phyloP scores from a whole-genome alignment of 306 rosid genomes.

The Adenanthera pavonina region DNA sequence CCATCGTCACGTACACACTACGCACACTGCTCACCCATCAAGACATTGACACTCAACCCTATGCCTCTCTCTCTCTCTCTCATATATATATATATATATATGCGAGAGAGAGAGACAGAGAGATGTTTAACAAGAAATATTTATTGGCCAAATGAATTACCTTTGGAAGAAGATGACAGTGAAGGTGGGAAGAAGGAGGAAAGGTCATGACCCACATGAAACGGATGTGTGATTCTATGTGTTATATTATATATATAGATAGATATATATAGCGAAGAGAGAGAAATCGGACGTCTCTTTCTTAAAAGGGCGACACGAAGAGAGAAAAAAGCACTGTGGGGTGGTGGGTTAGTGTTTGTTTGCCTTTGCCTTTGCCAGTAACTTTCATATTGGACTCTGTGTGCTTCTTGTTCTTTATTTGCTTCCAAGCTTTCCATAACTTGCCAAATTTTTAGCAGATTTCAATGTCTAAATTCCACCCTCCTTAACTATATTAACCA shows the following conservation, averaged over 20 bases:
- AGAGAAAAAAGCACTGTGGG: conserved; percentile 37
- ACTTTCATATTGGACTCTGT: neutral
- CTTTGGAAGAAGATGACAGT: conserved; percentile 1
- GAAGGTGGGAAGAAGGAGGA: conserved; percentile 44
- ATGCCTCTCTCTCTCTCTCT: neutral
- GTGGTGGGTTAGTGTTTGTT: conserved; percentile 55
- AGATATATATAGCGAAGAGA: conserved; percentile 33
- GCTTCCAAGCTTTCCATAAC: neutral
- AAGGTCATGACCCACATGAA: conserved; percentile 60
- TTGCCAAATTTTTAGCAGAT: neutral
- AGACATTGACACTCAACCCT: conserved; percentile 61
- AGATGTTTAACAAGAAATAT: conserved; percentile 33
- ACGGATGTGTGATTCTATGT: conserved; percentile 73
- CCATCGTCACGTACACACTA: conserved; percentile 66
- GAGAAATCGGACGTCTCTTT: conserved; percentile 49
- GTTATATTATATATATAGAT: neutral
- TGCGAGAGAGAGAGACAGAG: no score
- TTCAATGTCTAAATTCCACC: neutral
- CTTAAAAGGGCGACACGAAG: conserved; percentile 48
- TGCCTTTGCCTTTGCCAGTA: conserved; percentile 48
- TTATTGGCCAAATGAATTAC: conserved; percentile 35
- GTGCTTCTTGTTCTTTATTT: neutral
- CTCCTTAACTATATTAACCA: no score
- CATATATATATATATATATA: no score
- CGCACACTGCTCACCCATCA: conserved; percentile 44